These are phyloP conservation scores for Penicillium sp. DNA, from an alignment of 2,329 filamentous ascomycete genomes.

Conservation along the genomic window DNA sequence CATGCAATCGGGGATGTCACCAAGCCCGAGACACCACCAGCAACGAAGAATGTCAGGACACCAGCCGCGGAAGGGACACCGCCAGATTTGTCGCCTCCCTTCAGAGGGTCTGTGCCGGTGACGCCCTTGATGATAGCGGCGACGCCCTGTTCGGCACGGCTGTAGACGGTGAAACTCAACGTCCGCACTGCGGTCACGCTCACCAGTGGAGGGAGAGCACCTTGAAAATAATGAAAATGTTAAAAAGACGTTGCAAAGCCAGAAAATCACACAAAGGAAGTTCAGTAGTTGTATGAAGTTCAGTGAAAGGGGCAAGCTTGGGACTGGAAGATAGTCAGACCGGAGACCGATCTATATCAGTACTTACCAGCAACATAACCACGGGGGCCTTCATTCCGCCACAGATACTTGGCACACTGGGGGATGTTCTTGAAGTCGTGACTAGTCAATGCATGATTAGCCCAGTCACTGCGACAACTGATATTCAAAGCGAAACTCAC, in stretches of 20 bases:
- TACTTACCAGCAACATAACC: conserved; percentile 49
- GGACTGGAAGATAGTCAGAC: background rate
- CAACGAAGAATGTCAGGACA: conserved; percentile 44
- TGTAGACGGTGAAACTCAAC: conserved; percentile 50
- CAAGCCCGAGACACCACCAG: conserved; percentile 46
- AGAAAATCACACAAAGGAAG: background rate
- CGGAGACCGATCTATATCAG: background rate
- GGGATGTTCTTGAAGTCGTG: conserved; percentile 48
- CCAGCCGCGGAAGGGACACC: conserved; percentile 45
- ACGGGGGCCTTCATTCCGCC: conserved; percentile 49
- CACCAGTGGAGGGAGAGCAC: conserved; percentile 47
- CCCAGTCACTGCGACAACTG: background rate
- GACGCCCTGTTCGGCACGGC: conserved; percentile 44
- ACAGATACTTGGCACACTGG: conserved; percentile 48
- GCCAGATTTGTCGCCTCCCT: conserved; percentile 44
- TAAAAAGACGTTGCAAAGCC: background rate
- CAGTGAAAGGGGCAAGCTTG: background rate
- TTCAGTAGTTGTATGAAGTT: background rate
- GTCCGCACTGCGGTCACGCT: conserved; percentile 50
- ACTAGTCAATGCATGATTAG: conserved; percentile 26
- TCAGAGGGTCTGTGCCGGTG: conserved; percentile 45
- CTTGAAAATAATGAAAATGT: conserved; percentile 26
- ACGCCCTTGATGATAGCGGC: conserved; percentile 41
- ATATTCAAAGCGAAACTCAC: conserved; percentile 30
- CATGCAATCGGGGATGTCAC: conserved; percentile 47